These are phyloP conservation scores for Candida palmyrensis DNA, from an alignment of 805 yeast species.

Conservation along the genomic window DNA sequence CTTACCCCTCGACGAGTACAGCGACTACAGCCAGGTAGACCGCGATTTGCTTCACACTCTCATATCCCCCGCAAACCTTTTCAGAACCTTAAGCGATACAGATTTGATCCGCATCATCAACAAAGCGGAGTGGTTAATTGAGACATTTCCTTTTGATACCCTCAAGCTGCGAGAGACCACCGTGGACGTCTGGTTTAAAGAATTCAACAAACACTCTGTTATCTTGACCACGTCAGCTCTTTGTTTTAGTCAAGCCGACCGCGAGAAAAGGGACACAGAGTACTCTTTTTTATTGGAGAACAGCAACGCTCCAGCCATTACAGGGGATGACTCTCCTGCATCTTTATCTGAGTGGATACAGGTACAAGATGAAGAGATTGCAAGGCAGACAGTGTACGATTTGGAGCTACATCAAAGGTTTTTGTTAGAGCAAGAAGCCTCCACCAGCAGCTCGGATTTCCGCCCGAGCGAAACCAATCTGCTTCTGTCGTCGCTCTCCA, in stretches of 20 bases:
- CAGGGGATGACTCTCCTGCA: constrained; percentile 2
- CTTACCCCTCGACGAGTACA: constrained; percentile 36
- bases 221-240: constrained; percentile 76
- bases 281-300: constrained; percentile 5
- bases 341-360: constrained; percentile 11
- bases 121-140: constrained; percentile 20
- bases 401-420: constrained; percentile 17
- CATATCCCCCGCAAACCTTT: constrained; percentile 27
- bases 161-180: constrained; percentile 10
- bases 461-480: constrained; percentile 15
- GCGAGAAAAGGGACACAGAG: constrained; percentile 4
- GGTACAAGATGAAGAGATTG: constrained; percentile 29
- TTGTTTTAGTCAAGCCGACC: constrained; percentile 6
- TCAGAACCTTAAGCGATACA: constrained; percentile 21
- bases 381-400: constrained; percentile 21
- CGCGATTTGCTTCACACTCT: constrained; percentile 29
- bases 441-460: constrained; percentile 12
- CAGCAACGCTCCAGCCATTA: too few relatives aligned
- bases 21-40: constrained; percentile 17
- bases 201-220: constrained; percentile 81
- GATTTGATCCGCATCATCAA: constrained; percentile 23
- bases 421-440: constrained; percentile 19
- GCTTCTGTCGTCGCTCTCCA: constrained; percentile 31
- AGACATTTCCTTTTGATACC: constrained; percentile 14
- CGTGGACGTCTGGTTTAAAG: constrained; percentile 69